Evolutionary conservation across 2,329 filamentous ascomycete species (phyloP).

Genomic region (Akanthomyces muscarius): DNA sequence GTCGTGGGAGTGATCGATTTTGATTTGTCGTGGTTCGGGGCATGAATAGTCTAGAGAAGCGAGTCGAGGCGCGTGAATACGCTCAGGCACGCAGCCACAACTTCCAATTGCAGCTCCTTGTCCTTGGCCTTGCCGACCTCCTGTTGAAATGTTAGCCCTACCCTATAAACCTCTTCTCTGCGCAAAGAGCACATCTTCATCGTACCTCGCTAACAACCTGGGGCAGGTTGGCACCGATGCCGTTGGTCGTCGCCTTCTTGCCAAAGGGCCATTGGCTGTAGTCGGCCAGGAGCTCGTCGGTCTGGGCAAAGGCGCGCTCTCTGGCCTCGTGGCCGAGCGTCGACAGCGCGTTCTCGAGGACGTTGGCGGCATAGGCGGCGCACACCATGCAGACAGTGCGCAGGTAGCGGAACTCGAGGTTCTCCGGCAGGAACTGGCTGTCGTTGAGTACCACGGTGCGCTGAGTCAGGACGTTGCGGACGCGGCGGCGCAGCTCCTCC

Average conservation of each 20-base stretch:
- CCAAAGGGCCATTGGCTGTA: conserved; percentile 98
- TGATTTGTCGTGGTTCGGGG: conserved; percentile 7
- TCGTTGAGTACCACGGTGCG: conserved; percentile 85
- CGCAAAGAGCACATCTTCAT: neutral
- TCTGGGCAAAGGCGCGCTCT: conserved; percentile 93
- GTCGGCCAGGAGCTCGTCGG: conserved; percentile 90
- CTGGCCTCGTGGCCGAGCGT: conserved; percentile 90
- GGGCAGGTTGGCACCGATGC: conserved; percentile 88
- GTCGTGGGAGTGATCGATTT: neutral
- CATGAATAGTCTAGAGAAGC: conserved; percentile 62
- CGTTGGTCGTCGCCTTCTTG: conserved; percentile 71
- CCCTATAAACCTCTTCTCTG: neutral
- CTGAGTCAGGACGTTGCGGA: conserved; percentile 87
- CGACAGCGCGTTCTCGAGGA: conserved; percentile 94
- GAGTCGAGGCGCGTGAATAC: conserved; percentile 98
- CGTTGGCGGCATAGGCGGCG: conserved; percentile 95
- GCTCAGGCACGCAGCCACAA: conserved; percentile 91
- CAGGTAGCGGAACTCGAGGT: conserved; percentile 88
- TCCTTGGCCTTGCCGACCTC: conserved; percentile 85
- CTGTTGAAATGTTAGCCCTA: conserved; percentile 31
- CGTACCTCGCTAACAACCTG: conserved; percentile 74
- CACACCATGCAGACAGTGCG: conserved; percentile 95
- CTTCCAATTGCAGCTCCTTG: conserved; percentile 93
- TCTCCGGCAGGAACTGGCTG: conserved; percentile 87
- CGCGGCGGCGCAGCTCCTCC: conserved; percentile 90